A percentile compares a stretch with the other conserved stretches of the same genome.
phyloP scores from a whole-genome alignment of 495 filamentous ascomycete species.

The Recurvomyces mirabilis region DNA sequence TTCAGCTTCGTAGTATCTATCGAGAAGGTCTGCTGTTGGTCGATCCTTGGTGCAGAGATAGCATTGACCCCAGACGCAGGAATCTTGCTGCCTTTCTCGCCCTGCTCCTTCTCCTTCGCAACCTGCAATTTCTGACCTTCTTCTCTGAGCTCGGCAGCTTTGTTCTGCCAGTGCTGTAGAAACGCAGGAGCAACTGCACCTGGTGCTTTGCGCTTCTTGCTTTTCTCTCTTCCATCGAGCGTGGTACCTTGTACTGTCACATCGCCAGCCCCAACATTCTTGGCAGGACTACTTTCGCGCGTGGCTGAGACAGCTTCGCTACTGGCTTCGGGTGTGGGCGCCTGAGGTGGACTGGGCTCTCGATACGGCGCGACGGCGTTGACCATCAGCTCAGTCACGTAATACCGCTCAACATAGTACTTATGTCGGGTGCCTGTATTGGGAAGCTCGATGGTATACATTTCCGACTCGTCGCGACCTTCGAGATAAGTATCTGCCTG shows the following conservation, averaged over 20 bases:
- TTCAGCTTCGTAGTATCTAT: slow-evolving; percentile 39
- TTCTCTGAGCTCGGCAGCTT: slow-evolving; percentile 68
- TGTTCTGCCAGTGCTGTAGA: slow-evolving; percentile 80
- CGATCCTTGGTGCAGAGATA: not conserved
- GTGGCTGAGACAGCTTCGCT: too few relatives aligned
- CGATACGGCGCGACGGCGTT: not conserved
- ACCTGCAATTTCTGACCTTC: slow-evolving; percentile 1
- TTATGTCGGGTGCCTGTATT: slow-evolving; percentile 1
- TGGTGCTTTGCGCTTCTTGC: slow-evolving; percentile 62
- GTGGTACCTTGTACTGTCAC: not conserved
- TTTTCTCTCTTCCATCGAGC: slow-evolving; percentile 45
- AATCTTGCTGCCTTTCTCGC: not conserved
- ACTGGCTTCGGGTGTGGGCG: too few relatives aligned
- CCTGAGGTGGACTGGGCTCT: too few relatives aligned
- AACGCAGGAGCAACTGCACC: slow-evolving; percentile 41
- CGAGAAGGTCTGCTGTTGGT: slow-evolving; percentile 8
- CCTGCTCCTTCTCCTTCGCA: slow-evolving; percentile 34
- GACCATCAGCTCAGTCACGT: slow-evolving; percentile 2
- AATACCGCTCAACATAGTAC: slow-evolving; percentile 9
- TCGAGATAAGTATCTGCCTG: slow-evolving; percentile 55
- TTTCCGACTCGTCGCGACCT: slow-evolving; percentile 4
- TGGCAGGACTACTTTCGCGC: not conserved
- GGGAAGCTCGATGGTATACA: slow-evolving; percentile 2
- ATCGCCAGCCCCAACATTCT: not conserved
- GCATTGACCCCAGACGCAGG: slow-evolving; percentile 8